Evolutionary conservation across 768 basidiomycete species (phyloP), one percentile per base, ranked within the genome.

Genomic region (Boletus rufocinnamomeus): DNA sequence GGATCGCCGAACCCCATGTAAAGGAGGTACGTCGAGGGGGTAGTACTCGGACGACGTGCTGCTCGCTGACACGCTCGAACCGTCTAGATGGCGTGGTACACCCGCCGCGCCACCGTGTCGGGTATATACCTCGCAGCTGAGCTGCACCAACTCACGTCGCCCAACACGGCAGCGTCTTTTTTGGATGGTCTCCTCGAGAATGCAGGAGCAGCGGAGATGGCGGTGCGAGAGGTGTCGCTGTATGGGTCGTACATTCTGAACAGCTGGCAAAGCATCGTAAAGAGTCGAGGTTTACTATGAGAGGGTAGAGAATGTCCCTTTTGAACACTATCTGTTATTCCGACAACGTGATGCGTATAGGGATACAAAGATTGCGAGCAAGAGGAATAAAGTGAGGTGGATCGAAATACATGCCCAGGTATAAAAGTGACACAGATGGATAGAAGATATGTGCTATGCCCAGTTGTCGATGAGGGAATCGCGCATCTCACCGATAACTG

Each of bases 381-480:
- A 65, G 43, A 63, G 30, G 56, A 32, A n/a, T 9, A 14, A 11
- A 52, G 10, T 34, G 38, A 14, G 17, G 7, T 2, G 3, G 14
- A 16, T 32, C 6, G 11, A 44, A 53, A 28, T 46, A 50, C 48
- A 46, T 19, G 37, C 27, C 32, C 25, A 62, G 62, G 60, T 64
- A 63, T 58, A 45, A 23, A 49, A 3, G 37, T 21, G 38, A 52
- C 23, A 27, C 6, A 17, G 6, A 27, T 5, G 28, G 27, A 51
- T 47, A 80, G 27, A 14, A 3, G 4, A 35, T 23, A 75, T 93
- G 10, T 51, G 23, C 63, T 69, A 69, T 76, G 93, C 93, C 88
- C 92, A 95, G 77, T 91, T 93, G 80, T 91, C 93, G 72, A 95
- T 91, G 50, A 95, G 80, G 35, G 89, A 85, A 68, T 94, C 93